A percentile compares a stretch with the other conserved stretches of the same genome.
Conservation (phyloP, 2,329 filamentous ascomycete genomes). For the Penicillium rolfsii region DNA sequence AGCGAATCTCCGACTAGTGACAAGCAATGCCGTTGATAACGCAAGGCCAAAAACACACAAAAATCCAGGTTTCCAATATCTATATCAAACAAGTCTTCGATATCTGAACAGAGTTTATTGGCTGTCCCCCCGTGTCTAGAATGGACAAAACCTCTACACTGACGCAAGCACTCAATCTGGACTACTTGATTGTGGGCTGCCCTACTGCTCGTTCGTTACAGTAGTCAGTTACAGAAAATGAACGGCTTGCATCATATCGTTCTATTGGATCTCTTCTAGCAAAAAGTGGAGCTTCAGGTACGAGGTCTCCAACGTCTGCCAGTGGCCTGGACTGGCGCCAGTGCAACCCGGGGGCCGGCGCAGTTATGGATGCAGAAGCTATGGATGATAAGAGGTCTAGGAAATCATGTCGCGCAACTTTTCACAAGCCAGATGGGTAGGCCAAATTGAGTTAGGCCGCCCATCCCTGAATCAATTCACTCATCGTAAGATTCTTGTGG, state of each 20-base stretch:
- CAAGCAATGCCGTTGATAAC: neutral
- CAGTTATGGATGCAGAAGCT: neutral
- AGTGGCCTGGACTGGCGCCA: constrained; percentile 1
- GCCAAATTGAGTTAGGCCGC: neutral
- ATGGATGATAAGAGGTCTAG: neutral
- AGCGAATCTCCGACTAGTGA: constrained; percentile 1
- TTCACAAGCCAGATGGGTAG: neutral
- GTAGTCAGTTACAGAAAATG: neutral
- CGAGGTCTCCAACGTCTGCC: neutral
- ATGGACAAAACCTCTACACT: neutral
- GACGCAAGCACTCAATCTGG: neutral
- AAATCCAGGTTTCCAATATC: neutral
- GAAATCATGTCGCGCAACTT: neutral
- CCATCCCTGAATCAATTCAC: neutral
- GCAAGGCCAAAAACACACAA: neutral
- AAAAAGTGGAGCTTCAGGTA: neutral
- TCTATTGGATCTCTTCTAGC: neutral
- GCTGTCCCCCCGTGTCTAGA: neutral
- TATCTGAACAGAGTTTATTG: neutral
- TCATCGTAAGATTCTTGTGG: neutral
- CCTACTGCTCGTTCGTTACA: neutral
- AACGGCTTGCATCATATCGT: neutral
- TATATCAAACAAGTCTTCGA: neutral
- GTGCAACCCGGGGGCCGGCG: constrained; percentile 4
- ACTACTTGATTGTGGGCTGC: neutral